Base-by-base conservation (phyloP, 495 filamentous ascomycete species). In the Usnea hakonensis region DNA sequence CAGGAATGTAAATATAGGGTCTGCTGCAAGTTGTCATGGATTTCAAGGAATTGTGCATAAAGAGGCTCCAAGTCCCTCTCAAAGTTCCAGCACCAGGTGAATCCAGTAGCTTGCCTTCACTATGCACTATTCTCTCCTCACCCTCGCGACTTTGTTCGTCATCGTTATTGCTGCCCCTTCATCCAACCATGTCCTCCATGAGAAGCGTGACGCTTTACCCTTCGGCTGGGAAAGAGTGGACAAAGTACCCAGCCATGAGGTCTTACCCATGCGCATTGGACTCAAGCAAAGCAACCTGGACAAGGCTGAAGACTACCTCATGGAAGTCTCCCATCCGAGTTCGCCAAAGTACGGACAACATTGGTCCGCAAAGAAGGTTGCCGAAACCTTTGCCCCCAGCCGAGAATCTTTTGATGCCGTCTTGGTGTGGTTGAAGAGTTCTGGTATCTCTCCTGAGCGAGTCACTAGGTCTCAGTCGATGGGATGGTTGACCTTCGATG, bases 341-440 rank as follows among this genome's bases (percentile, higher is more conserved):
- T 85, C 83, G 0, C 67, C 73, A 7, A 80, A 76, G 44, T 85
- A 80, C 65, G 83, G 83, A 11, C 74, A 83, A 60, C 76, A 85
- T 65, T 72, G 81, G 76, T 75, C 72, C 4, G 58, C 71, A 21
- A 46, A 76, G 16, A 75, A 83, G 58, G 76, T 83, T 26, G 70
- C 79, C 30, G 76, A 84, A 16, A 69, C 82, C 5, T 85, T 84
- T 70, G 76, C 77, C 2, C 81, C 82, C 0, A 67, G 69, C 6
- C 54, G 70, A 32, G 69, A 75, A 19, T 72, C 72, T 10, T 71
- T 81, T 16, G 72, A 77, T 32, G 65, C 71, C 23, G 75, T 84
- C 17, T 75, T 66, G 32, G 62, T 72, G 6, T 86, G 83, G 83
- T 69, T 87, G 16, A 65, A 73, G 9, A 65, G 63, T 5, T 71